These are phyloP conservation scores for Podospora pseudopauciseta DNA, from an alignment of 495 filamentous ascomycete genomes.

Conservation along the genomic window DNA sequence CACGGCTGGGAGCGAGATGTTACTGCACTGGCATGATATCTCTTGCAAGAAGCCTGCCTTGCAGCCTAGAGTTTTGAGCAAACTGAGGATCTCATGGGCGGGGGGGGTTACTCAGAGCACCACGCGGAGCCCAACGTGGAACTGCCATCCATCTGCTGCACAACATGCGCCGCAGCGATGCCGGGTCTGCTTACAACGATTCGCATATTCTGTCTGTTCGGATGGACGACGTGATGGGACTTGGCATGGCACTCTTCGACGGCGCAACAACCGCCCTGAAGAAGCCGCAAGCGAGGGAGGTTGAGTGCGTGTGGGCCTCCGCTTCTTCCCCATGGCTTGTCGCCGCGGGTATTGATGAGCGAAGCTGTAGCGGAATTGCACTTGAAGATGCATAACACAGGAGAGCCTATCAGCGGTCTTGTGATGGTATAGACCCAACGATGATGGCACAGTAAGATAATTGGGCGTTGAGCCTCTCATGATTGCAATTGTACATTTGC, in stretches of 20 bases:
- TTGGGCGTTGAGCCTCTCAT: neutral
- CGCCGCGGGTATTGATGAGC: neutral
- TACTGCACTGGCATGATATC: neutral
- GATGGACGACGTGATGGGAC: neutral
- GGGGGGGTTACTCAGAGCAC: neutral
- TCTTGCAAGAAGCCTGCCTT: neutral
- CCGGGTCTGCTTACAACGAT: neutral
- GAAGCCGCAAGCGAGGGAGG: slow-evolving; percentile 5
- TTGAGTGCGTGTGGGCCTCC: neutral
- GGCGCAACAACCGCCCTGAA: neutral
- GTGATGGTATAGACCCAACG: neutral
- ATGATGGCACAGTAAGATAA: neutral
- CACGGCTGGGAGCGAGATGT: slow-evolving; percentile 5
- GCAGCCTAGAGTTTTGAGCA: neutral
- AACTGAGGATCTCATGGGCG: neutral
- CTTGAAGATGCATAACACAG: neutral
- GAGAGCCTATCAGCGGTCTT: neutral
- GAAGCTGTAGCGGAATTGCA: neutral
- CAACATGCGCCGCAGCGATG: neutral
- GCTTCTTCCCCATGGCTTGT: neutral
- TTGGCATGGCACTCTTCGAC: neutral
- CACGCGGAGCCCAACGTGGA: neutral
- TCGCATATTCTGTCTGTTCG: neutral
- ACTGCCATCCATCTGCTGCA: neutral
- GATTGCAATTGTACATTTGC: neutral